These are phyloP conservation scores for Geopyxis carbonaria DNA, from an alignment of 495 filamentous ascomycete species.

Conservation along the genomic window DNA sequence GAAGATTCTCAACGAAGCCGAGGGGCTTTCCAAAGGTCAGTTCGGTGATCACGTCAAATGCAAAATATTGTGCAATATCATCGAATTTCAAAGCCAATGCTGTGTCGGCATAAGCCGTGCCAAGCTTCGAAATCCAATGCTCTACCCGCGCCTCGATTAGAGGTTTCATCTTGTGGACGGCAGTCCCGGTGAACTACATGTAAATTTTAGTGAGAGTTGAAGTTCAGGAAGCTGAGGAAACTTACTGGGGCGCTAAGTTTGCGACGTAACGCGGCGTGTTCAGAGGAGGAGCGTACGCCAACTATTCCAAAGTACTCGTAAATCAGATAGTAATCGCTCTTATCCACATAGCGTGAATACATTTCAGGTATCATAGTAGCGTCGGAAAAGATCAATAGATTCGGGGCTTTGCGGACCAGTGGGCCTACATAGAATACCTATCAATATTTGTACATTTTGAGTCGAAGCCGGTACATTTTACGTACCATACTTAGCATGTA, in stretches of 20 bases:
- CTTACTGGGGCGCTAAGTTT: conserved; percentile 29
- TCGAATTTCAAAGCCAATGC: conserved; percentile 3
- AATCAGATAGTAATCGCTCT: conserved; percentile 1
- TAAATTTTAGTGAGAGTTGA: conserved; percentile 29
- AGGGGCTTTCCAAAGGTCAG: conserved; percentile 45
- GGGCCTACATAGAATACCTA: too few species aligned
- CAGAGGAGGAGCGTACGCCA: too few species aligned
- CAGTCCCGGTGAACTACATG: conserved; percentile 36
- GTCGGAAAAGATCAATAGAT: conserved; percentile 33
- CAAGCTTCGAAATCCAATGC: conserved; percentile 31
- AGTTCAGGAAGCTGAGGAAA: conserved; percentile 7
- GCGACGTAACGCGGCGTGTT: conserved; percentile 33
- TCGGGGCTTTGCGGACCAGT: conserved; percentile 30
- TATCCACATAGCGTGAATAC: conserved; percentile 29
- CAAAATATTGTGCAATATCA: conserved; percentile 26
- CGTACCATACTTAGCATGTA: too few species aligned
- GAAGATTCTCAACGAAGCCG: conserved; percentile 41
- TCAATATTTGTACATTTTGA: too few species aligned
- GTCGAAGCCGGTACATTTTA: too few species aligned
- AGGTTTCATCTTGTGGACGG: conserved; percentile 37
- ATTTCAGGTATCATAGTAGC: conserved; percentile 29
- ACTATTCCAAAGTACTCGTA: too few species aligned
- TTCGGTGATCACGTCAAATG: conserved; percentile 49
- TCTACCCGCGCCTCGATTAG: conserved; percentile 31
- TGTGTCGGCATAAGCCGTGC: conserved; percentile 29